Base-by-base conservation (phyloP, 441 rosid species). In the Viola pubescens region DNA sequence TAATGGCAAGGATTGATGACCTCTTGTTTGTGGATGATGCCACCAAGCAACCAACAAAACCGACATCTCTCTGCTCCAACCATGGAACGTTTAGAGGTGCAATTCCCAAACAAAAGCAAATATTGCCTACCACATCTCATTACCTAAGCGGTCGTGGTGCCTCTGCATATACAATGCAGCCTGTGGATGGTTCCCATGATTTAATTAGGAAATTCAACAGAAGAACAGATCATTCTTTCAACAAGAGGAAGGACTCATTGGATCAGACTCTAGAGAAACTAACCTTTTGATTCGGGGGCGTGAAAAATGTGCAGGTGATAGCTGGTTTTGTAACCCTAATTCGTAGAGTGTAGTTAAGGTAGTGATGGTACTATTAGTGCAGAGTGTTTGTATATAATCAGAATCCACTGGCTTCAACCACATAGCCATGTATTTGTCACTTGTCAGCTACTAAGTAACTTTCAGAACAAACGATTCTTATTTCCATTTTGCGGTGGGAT, bases 11-110 rank as follows among this genome's bases (percentile, higher is more conserved):
- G 66, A 88, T 88, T 53, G 96, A 91, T 9, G 97, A 88, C 57
- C 86, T 91, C 61, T 75, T 88, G 7, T 88, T 79, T n/a, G 97
- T 84, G n/a, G 96, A 91, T 68, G 94, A 88, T 66, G 77, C 91
- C 34, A 71, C 63, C 53, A 87, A 73, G 73, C 76, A 73, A 59
- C 77, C 72, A 38, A 72, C 78, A 7, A 84, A 87, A 66, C 70
- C 88, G 11, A 13, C 52, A 41, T 62, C 64, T 42, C 44, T 48
- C 34, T 61, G 54, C 34, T 26, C 34, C 51, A 61, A 61, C 37
- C 61, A 58, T 38, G 59, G 48, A 53, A 58, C 62, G 59, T 39
- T 50, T 44, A 52, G 11, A 7, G 5, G 58, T 5, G 6, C 69
- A 40, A 51, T 57, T 50, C 52, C 70, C 4, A 61, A 37, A 64